Evolutionary conservation across 2,329 filamentous ascomycete species (phyloP), one percentile per base, ranked within the genome.

Genomic region (Stemphylium vesicarium): DNA sequence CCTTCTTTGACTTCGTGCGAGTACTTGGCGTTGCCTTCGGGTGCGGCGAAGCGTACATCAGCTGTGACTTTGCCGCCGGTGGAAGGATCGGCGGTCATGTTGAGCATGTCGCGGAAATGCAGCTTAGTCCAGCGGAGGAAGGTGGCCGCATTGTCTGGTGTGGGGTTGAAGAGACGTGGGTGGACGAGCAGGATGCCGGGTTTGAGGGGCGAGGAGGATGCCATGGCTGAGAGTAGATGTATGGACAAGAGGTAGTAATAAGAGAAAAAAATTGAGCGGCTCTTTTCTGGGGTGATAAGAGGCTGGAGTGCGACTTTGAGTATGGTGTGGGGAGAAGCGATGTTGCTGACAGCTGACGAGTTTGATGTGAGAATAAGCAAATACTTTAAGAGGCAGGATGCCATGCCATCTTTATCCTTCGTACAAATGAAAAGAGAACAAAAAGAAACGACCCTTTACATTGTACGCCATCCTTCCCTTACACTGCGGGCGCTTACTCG

Each of bases 81-180:
- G 11, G 22, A 33, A 0, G 29, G 15, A 24, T 49, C 32, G 2
- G n/a, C 18, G 5, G 36, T 2, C 16, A 60, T 35, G 8, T 50
- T 39, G 3, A 65, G 33, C 13, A 68, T n/a, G 39, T 68, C 65
- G 44, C 54, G 55, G 41, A 56, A 60, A 46, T 68, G 65, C 24
- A 68, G 43, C 29, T 59, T 52, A 0, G 64, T 63, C 65, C 65
- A 68, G n/a, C 59, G 51, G n/a, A 50, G 33, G 48, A 68, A 64
- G 0, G 15, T 54, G 2, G 18, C 29, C 0, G 55, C 42, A 11
- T 54, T 56, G 4, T 36, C 8, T 2, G 36, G 26, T 2, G 33
- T 56, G 16, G 48, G 39, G 9, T 24, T 4, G 26, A 49, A 55
- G 0, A 66, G 59, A 33, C 45, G 57, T 0, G 60, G 60, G 16